These are phyloP conservation scores for Metschnikowia rubicola DNA, from an alignment of 805 yeast species.

Conservation along the genomic window DNA sequence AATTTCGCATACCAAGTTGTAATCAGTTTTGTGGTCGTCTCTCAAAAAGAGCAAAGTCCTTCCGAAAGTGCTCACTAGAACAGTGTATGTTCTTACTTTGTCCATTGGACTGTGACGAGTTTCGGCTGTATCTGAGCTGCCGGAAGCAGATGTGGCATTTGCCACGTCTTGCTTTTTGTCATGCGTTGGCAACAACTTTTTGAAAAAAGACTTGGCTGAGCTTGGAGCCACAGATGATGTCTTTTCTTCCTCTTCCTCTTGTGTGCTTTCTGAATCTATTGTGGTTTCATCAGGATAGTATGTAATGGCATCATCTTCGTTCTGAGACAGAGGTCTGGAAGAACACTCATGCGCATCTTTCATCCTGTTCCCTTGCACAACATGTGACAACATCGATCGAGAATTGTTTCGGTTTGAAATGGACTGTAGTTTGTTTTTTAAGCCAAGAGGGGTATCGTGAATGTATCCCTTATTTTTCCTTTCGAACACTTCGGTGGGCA, in stretches of 20 bases:
- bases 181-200: slow-evolving; percentile 19
- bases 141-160: neutral
- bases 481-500: slow-evolving; percentile 50
- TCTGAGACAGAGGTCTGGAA: neutral
- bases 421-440: slow-evolving; percentile 23
- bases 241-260: slow-evolving; percentile 11
- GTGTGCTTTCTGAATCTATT: slow-evolving; percentile 1
- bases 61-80: slow-evolving; percentile 61
- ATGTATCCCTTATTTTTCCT: slow-evolving; percentile 54
- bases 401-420: slow-evolving; percentile 15
- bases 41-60: slow-evolving; percentile 54
- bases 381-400: slow-evolving; percentile 34
- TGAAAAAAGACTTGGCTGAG: slow-evolving; percentile 20
- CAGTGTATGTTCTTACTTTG: slow-evolving; percentile 44
- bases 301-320: slow-evolving; percentile 16
- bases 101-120: slow-evolving; percentile 23
- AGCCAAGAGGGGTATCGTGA: slow-evolving; percentile 56
- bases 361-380: slow-evolving; percentile 30
- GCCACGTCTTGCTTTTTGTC: slow-evolving; percentile 14
- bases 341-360: slow-evolving; percentile 11
- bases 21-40: slow-evolving; percentile 35
- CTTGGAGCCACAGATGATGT: slow-evolving; percentile 2
- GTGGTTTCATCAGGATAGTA: slow-evolving; percentile 5
- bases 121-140: slow-evolving; percentile 1
- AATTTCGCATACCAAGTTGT: slow-evolving; percentile 53